phyloP scores from a whole-genome alignment of 192 early-diverging fungal species.

The Endogone sp. region DNA sequence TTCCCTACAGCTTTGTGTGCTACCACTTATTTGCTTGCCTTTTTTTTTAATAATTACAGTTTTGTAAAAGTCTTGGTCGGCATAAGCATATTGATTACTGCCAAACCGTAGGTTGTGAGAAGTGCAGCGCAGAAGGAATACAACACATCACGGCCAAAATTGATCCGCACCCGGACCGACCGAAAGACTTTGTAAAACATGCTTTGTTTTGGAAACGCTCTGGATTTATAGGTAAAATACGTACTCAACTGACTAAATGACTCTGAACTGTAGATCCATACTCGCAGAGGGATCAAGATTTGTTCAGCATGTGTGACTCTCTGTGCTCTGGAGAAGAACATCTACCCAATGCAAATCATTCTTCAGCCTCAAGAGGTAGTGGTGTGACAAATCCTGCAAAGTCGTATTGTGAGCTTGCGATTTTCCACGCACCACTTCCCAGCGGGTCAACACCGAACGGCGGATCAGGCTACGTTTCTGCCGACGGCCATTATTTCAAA shows the following conservation, averaged over 20 bases:
- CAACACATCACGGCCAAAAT: neutral
- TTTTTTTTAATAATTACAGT: neutral
- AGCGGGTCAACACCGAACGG: neutral
- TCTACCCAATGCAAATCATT: neutral
- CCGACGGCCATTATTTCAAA: constrained; percentile 29
- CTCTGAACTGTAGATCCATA: neutral
- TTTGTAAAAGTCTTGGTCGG: neutral
- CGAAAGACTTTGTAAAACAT: neutral
- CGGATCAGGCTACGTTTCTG: constrained; percentile 2
- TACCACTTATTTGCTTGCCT: neutral
- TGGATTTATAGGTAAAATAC: constrained; percentile 21
- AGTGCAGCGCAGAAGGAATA: neutral
- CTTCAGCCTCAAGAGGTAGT: neutral
- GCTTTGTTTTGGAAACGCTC: constrained; percentile 28
- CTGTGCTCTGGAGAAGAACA: neutral
- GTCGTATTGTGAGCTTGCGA: neutral
- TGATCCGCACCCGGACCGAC: neutral
- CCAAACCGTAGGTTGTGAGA: neutral
- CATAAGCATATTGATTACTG: neutral
- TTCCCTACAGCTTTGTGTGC: too few species aligned
- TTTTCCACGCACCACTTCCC: neutral
- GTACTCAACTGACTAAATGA: neutral
- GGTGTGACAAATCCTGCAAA: neutral
- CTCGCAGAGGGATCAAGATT: neutral
- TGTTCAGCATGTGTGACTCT: neutral